Evolutionary conservation across 1,284 basidiomycete genomes (phyloP), one percentile per base, ranked within the genome.

Genomic region (Pseudozyma hubeiensis): DNA sequence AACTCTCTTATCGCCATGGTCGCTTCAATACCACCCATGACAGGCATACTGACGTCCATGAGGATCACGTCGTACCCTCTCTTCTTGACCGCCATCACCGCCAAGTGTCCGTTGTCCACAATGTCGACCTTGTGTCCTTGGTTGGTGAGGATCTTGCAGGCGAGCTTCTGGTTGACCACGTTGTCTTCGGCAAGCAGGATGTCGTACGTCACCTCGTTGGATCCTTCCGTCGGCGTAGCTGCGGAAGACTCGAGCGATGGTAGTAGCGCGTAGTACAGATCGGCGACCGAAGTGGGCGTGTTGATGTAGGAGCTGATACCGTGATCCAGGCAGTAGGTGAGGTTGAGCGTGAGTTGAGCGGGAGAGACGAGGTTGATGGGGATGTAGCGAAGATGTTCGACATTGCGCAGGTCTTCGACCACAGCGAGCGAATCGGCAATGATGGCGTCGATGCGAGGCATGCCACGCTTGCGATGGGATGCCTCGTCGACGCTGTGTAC

Each of bases 131-230:
- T 90, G 85, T 99, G 97, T 0, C 96, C 96, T 56, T 95, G 95
- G 83, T 94, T 96, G 86, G 98, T 94, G 37, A 99, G 87, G 75
- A 99, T 93, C 88, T 97, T 97, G 77, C 97, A 92, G 0, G 97
- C 97, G 7, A 99, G 86, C 84, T 94, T 93, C 87, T 99, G 96
- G 86, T 99, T 99, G 69, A 99, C 96, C 75, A 96, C 87, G 81
- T 99, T 99, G 85, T 99, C 97, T 85, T 99, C 96, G 0, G 96
- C 96, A 7, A 99, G 89, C n/a, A 99, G 88, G 71, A 98, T 96
- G 84, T 93, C 93, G 85, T 93, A 94, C 7, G 91, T 89, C 17
- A 93, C 89, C 78, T 97, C 93, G 84, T 91, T 78, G 89, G 91
- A 58, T 88, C 90, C 49, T 89, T 90, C 69, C 89, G 85, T 91